A percentile compares a stretch with the other conserved stretches of the same genome.
These are phyloP conservation scores for Epichloe coenophiala DNA, from an alignment of 2,329 filamentous ascomycete genomes.

Conservation along the genomic window DNA sequence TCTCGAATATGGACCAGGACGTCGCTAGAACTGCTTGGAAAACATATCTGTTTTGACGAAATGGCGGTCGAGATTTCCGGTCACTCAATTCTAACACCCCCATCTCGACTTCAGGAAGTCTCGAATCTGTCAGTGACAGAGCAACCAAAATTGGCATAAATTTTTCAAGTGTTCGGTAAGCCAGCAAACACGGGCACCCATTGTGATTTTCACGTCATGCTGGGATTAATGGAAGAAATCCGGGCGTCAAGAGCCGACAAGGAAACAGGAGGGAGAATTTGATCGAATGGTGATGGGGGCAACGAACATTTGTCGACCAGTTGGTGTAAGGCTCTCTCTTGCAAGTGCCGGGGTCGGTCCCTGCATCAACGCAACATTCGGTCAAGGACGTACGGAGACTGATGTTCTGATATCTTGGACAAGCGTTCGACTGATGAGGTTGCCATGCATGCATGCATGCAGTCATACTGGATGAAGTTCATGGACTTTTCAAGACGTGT, in stretches of 20 bases:
- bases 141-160: background rate
- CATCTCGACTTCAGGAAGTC: background rate
- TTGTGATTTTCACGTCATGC: background rate
- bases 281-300: background rate
- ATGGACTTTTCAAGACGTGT: background rate
- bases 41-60: background rate
- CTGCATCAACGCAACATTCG: background rate
- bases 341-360: background rate
- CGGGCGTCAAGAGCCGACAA: background rate
- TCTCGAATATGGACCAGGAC: background rate
- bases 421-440: too few relatives aligned
- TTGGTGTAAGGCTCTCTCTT: background rate
- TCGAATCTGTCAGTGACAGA: background rate
- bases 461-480: too few relatives aligned
- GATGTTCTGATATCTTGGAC: too few relatives aligned
- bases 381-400: background rate
- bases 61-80: too few relatives aligned
- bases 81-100: background rate
- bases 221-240: background rate
- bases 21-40: background rate
- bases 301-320: background rate
- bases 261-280: background rate
- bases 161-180: constrained; percentile 1
- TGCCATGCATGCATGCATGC: too few relatives aligned
- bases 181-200: background rate